Percentiles rank a stretch among this genome's conserved stretches.
Evolutionary conservation across 352 stramenopile species (phyloP).

Genomic region (Phytopythium ostracodes): DNA sequence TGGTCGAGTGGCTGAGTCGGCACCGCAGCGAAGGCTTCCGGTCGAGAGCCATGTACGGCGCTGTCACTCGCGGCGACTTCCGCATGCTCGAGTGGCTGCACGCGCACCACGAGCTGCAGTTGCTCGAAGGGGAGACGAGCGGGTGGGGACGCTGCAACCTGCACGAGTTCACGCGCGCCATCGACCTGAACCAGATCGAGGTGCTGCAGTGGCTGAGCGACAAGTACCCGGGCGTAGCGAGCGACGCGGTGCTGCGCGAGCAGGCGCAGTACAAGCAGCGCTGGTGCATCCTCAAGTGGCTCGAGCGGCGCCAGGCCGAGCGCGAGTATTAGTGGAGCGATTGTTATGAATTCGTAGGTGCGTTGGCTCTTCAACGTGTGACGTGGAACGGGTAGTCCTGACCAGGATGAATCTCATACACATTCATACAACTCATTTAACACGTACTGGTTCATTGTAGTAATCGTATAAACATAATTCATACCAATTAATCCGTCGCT

Average conservation of each 20-base stretch:
- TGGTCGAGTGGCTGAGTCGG: slow-evolving; percentile 23
- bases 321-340: neutral
- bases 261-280: neutral
- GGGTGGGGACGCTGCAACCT: neutral
- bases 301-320: neutral
- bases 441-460: too few relatives aligned
- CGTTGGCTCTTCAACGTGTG: neutral
- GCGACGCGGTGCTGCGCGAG: neutral
- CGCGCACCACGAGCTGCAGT: slow-evolving; percentile 2
- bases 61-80: slow-evolving; percentile 15
- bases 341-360: neutral
- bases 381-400: neutral
- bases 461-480: too few relatives aligned
- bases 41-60: slow-evolving; percentile 13
- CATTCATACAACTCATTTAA: too few relatives aligned
- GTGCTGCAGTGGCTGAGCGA: slow-evolving; percentile 3
- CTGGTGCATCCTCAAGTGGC: neutral
- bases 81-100: slow-evolving; percentile 22
- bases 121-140: too few relatives aligned
- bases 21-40: slow-evolving; percentile 15
- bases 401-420: too few relatives aligned
- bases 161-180: neutral
- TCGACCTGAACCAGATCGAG: slow-evolving; percentile 7
- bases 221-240: neutral
- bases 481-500: neutral